A percentile compares a stretch with the other conserved stretches of the same genome.
Evolutionary conservation across 140 eudicot species (phyloP).

Genomic region (Senecio squalidus): DNA sequence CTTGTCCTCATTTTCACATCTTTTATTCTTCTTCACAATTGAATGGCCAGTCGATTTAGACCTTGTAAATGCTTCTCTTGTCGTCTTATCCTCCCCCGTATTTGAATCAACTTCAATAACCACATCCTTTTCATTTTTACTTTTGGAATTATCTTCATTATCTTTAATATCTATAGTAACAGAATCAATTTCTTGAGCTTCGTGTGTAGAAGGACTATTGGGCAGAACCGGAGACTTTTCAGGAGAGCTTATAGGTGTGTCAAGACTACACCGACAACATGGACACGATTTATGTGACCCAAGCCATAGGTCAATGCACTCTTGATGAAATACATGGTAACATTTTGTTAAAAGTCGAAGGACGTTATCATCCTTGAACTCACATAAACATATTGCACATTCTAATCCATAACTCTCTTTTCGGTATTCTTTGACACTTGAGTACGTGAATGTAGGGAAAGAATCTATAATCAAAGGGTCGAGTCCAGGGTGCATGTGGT

Average conservation of each 20-base stretch:
- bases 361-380: slow-evolving; percentile 42
- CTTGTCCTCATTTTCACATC: slow-evolving; percentile 38
- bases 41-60: slow-evolving; percentile 88
- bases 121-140: slow-evolving; percentile 15
- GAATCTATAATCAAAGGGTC: slow-evolving; percentile 49
- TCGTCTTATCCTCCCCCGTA: background rate
- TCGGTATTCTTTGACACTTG: slow-evolving; percentile 53
- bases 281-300: slow-evolving; percentile 78
- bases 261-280: slow-evolving; percentile 66
- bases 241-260: slow-evolving; percentile 25
- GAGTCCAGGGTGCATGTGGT: slow-evolving; percentile 33
- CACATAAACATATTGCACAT: slow-evolving; percentile 78
- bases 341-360: slow-evolving; percentile 60
- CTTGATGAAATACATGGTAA: slow-evolving; percentile 79
- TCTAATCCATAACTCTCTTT: slow-evolving; percentile 63
- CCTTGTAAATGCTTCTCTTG: slow-evolving; percentile 41
- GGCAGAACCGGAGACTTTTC: slow-evolving; percentile 25
- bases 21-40: slow-evolving; percentile 17
- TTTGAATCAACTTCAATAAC: background rate
- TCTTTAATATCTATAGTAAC: slow-evolving; percentile 36
- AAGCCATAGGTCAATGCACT: slow-evolving; percentile 88
- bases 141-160: slow-evolving; percentile 5
- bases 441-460: slow-evolving; percentile 62
- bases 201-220: slow-evolving; percentile 7
- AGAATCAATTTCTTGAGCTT: slow-evolving; percentile 23